phyloP scores from a whole-genome alignment of 495 filamentous ascomycete species.

The Aspergillus biplanus region DNA sequence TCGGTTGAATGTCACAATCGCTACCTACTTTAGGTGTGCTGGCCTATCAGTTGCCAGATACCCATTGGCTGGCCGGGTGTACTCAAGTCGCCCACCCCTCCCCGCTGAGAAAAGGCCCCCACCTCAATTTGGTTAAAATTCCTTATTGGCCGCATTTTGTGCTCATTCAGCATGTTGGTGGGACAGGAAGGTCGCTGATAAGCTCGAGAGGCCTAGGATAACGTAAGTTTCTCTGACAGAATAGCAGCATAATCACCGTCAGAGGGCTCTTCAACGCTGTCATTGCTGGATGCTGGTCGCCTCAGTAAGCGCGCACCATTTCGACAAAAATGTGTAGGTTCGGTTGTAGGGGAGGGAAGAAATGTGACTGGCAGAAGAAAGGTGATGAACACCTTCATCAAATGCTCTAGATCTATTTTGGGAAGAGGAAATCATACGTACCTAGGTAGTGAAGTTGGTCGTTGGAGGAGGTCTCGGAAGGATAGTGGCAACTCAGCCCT shows the following conservation, averaged over 20 bases:
- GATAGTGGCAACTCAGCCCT: constrained; percentile 21
- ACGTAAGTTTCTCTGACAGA: constrained; percentile 21
- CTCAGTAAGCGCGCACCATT: constrained; percentile 22
- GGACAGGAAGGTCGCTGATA: constrained; percentile 28
- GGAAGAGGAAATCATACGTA: constrained; percentile 15
- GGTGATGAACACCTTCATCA: constrained; percentile 17
- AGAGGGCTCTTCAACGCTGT: constrained; percentile 9
- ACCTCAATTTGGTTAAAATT: constrained; percentile 18
- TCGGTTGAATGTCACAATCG: constrained; percentile 22
- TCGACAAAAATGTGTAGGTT: constrained; percentile 3
- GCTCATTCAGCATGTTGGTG: constrained; percentile 22
- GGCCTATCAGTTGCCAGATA: constrained; percentile 12
- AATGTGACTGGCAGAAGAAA: constrained; percentile 17
- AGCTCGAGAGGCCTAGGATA: constrained; percentile 21
- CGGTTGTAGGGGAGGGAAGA: neutral
- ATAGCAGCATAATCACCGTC: constrained; percentile 23
- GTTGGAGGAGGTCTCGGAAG: constrained; percentile 17
- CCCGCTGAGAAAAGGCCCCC: constrained; percentile 19
- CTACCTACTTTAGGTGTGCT: neutral
- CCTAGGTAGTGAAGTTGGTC: neutral
- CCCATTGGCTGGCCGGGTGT: constrained; percentile 8
- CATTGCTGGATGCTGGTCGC: constrained; percentile 18
- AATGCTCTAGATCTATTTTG: constrained; percentile 20
- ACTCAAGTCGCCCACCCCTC: neutral
- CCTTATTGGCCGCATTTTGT: constrained; percentile 22